Conservation (phyloP, 164 flowering plant species). For the Vitis vinifera region ASM3070453v1 NC_081811.1:8500501-8501000, state of each 20-base stretch:
- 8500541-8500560: neutral
- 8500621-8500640: neutral
- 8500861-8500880: no score
- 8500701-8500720: no score
- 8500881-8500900: neutral
- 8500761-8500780: no score
- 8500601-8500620: neutral
- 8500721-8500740: no score
- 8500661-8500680: no score
- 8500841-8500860: no score
- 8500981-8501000: neutral
- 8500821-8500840: no score
- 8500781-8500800: no score
- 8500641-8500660: neutral
- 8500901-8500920: neutral
- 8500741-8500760: no score
- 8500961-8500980: neutral
- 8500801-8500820: no score
- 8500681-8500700: no score
- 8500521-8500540: neutral
- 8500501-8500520: neutral
- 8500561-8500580: neutral
- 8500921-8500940: neutral
- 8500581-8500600: neutral
- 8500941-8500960: neutral